Evolutionary conservation across 129 eudicot genomes (phyloP).

Genomic region (Flaveria bidentis): DNA sequence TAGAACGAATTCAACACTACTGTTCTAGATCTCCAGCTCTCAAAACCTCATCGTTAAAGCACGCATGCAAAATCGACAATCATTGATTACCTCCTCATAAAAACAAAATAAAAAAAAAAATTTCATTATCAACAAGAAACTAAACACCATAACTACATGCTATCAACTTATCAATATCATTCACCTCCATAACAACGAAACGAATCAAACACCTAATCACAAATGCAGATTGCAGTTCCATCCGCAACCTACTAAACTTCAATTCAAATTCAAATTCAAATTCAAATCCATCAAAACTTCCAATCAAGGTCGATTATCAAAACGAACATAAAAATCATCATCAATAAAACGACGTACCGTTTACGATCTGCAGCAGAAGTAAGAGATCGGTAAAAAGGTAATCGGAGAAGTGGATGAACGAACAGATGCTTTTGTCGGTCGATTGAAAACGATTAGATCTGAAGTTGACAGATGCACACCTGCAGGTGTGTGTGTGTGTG

Average conservation of each 20-base stretch:
- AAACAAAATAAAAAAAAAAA: background rate
- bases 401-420: background rate
- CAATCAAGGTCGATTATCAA: background rate
- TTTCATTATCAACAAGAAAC: background rate
- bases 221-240: background rate
- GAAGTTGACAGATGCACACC: background rate
- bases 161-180: background rate
- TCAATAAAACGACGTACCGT: background rate
- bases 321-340: too few species aligned
- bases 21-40: background rate
- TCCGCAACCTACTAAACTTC: background rate
- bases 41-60: too few species aligned
- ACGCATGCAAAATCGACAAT: background rate
- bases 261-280: background rate
- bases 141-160: background rate
- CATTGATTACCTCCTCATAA: background rate
- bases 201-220: background rate
- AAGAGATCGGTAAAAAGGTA: background rate
- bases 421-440: background rate
- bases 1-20: background rate
- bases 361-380: background rate
- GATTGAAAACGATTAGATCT: conserved; percentile 10
- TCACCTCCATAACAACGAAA: background rate
- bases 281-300: background rate
- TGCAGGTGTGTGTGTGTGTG: background rate